Base-by-base conservation (phyloP, 192 early-diverging fungal species). In the Helicostylum pulchrum region DNA sequence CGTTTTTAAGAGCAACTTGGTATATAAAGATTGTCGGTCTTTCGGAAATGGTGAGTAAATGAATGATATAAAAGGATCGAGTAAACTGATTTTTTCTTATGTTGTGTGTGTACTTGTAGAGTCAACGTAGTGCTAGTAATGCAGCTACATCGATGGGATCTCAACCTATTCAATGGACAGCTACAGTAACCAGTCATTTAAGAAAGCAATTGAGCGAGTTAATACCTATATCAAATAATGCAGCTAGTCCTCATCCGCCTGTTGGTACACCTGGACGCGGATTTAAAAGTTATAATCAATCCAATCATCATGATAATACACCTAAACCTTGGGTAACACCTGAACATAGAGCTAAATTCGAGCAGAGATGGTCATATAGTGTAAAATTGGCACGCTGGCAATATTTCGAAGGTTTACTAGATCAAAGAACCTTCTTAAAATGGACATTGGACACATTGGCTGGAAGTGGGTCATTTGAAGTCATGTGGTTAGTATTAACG, bases 11-110 rank as follows among this genome's bases (percentile, higher is more conserved):
- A 11, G 86, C 90, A 0, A 66, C 87, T 7, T 92, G 90, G 90
- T 86, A 82, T 39, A 87, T 89, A 23, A 84, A 88, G 44, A 77
- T 89, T 23, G 78, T 85, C 10, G 88, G 87, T 7, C 65, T 87
- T 23, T 81, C 81, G 23, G 86, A 86, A 68, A 85, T 89, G 79
- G 73, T 75, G 62, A 70, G 49, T 31, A 4, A 30, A 31, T 32
- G 6, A 31, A 32, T 15, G 9, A 31, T 32, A n/a, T 34, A 31
- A 54, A 36, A 7, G 15, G 7, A 11, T n/a, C n/a, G 7, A n/a
- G 17, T 34, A 36, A 8, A 23, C 9, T 4, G n/a, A 31, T 7
- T 3, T 26, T 7, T 17, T 39, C 5, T 57, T 19, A 36, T 57
- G 4, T n/a, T 12, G 9, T 4, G 17, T 52, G 2, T 26, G 26